Evolutionary conservation across 805 yeast genomes (phyloP).

Genomic region (Jamesozyma hellenica): DNA sequence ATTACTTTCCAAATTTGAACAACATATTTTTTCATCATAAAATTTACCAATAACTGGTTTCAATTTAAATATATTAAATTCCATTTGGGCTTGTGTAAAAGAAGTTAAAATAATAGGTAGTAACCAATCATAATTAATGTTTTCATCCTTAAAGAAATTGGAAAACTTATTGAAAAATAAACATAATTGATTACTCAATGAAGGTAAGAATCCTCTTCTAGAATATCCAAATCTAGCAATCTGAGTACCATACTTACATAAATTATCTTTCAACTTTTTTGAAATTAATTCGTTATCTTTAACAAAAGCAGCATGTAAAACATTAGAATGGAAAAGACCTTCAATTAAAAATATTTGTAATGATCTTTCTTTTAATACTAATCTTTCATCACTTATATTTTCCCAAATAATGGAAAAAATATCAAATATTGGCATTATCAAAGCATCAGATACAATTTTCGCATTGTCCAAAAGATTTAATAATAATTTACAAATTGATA

Average conservation of each 20-base stretch:
- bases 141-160: slow-evolving; percentile 30
- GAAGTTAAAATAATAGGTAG: slow-evolving; percentile 38
- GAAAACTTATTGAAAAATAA: slow-evolving; percentile 32
- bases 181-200: slow-evolving; percentile 39
- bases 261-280: slow-evolving; percentile 1
- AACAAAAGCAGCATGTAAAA: slow-evolving; percentile 34
- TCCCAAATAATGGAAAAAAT: slow-evolving; percentile 45
- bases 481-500: slow-evolving; percentile 14
- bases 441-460: background rate
- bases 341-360: slow-evolving; percentile 51
- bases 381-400: slow-evolving; percentile 44
- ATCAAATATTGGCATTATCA: slow-evolving; percentile 11
- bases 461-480: slow-evolving; percentile 1
- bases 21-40: slow-evolving; percentile 34
- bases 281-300: slow-evolving; percentile 7
- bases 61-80: slow-evolving; percentile 45
- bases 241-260: slow-evolving; percentile 28
- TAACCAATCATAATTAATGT: slow-evolving; percentile 35
- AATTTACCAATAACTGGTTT: slow-evolving; percentile 47
- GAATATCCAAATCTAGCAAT: slow-evolving; percentile 43
- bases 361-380: slow-evolving; percentile 53
- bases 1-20: slow-evolving; percentile 5
- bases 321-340: slow-evolving; percentile 34
- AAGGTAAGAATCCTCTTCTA: slow-evolving; percentile 61
- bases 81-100: slow-evolving; percentile 43